Percentiles rank a stretch among this genome's conserved stretches.
These are phyloP conservation scores for Pisolithus tinctorius DNA, from an alignment of 768 basidiomycete genomes.

Conservation along the genomic window DNA sequence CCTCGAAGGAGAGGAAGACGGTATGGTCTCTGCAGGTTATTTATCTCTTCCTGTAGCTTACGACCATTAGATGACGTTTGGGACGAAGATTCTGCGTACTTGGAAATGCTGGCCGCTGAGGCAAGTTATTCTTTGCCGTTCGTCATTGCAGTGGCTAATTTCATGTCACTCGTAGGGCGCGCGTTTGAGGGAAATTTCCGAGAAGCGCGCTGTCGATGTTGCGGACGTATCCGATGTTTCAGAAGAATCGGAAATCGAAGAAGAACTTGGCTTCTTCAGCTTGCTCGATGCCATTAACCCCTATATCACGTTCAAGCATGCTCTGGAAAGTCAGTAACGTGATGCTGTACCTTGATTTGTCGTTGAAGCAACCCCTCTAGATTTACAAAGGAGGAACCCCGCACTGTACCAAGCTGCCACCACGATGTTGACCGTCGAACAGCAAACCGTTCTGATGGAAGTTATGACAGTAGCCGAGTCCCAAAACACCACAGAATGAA, in stretches of 20 bases:
- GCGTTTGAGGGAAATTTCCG: conserved; percentile 60
- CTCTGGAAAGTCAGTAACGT: conserved; percentile 58
- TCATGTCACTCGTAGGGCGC: conserved; percentile 43
- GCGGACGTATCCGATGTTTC: conserved; percentile 33
- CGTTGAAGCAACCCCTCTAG: conserved; percentile 29
- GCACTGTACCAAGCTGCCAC: conserved; percentile 65
- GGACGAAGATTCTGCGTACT: conserved; percentile 85
- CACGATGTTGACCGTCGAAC: conserved; percentile 63
- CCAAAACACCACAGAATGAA: conserved; percentile 10
- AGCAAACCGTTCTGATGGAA: conserved; percentile 79
- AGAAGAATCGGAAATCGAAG: conserved; percentile 60
- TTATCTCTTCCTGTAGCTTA: background rate
- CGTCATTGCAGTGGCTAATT: background rate
- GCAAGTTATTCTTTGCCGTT: conserved; percentile 29
- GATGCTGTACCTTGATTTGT: background rate
- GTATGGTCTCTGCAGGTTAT: conserved; percentile 22
- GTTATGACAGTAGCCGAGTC: conserved; percentile 67
- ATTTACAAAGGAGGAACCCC: conserved; percentile 69
- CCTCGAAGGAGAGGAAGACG: conserved; percentile 59
- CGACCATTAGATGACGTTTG: conserved; percentile 66
- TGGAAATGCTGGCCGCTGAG: conserved; percentile 81
- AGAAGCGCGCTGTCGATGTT: conserved; percentile 26
- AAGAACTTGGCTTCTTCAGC: conserved; percentile 83
- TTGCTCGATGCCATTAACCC: conserved; percentile 75
- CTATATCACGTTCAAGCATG: conserved; percentile 72